Base-by-base conservation (phyloP, 352 stramenopile species). In the Globisporangium carolinianum region DNA sequence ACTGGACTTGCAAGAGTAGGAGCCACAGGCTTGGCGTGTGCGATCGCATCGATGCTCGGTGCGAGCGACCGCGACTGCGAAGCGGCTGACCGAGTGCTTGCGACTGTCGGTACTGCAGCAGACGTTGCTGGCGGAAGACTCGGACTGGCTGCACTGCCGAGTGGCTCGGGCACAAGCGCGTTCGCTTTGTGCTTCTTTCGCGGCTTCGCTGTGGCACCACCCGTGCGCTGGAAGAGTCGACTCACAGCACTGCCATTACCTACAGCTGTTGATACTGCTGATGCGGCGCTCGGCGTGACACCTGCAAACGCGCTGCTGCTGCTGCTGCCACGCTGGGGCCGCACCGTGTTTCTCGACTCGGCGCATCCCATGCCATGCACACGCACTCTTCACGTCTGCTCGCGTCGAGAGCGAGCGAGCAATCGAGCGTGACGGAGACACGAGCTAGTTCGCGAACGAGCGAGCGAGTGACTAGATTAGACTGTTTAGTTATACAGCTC, bases 271-370 rank as follows among this genome's bases (percentile, higher is more conserved):
- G 18, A 15, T 14, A 15, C 4, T 48, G 17, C 32, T 18, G 17
- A 17, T 5, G 14, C 14, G 45, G 53, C 42, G 0, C 42, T 35
- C 11, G 39, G 43, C 48, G 59, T 54, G 50, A 79, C 68, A 11
- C 72, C 58, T 1, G 65, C 68, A 37, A 77, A 67, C 24, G 60
- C 53, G 0, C 37, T 24, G 37, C 36, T n/a, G n/a, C 35, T 42
- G 37, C 36, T 15, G n/a, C 50, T 36, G 38, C 14, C n/a, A 6
- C 67, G 52, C 24, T 73, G 67, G 7, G 72, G 73, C 63, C 66
- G 72, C 45, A 76, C 72, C 15, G 64, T 74, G 53, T 84, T 81
- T 52, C 66, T 71, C 17, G 74, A 83, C 55, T 80, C 63, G 48
- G 72, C 51, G 42, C 65, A 62, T 36, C 74, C 76, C 73, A 86